Evolutionary conservation across 208 protist genomes (phyloP).

Genomic region (Crithidia mellificae): DNA sequence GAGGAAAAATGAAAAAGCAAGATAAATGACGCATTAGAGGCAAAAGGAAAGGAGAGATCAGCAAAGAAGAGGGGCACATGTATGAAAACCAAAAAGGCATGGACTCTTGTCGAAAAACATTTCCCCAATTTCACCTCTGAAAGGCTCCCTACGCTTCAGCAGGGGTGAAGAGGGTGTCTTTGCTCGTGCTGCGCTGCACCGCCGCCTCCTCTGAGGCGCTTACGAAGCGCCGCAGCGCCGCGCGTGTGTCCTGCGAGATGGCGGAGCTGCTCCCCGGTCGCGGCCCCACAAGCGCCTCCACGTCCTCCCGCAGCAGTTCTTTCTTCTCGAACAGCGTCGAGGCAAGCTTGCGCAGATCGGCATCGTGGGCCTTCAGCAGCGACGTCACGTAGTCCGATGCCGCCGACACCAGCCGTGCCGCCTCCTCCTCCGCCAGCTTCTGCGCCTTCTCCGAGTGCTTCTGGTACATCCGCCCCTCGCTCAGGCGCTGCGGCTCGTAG

Average conservation of each 20-base stretch:
- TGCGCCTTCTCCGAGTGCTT: slow-evolving; percentile 64
- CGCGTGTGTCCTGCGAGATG: slow-evolving; percentile 43
- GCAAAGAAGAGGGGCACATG: too few relatives aligned
- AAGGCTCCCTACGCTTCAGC: slow-evolving; percentile 4
- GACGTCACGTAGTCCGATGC: slow-evolving; percentile 52
- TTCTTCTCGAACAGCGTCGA: slow-evolving; percentile 59
- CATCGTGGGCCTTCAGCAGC: slow-evolving; percentile 52
- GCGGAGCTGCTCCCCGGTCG: slow-evolving; percentile 21
- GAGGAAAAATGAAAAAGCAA: too few relatives aligned
- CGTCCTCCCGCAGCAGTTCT: slow-evolving; percentile 75
- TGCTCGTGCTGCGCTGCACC: slow-evolving; percentile 30
- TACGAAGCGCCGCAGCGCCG: slow-evolving; percentile 56
- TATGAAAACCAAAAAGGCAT: too few relatives aligned
- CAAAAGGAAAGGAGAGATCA: too few relatives aligned
- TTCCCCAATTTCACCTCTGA: too few relatives aligned
- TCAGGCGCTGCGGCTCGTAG: slow-evolving; percentile 74
- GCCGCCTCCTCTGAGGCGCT: slow-evolving; percentile 47
- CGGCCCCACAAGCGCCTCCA: slow-evolving; percentile 61
- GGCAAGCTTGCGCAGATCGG: slow-evolving; percentile 46
- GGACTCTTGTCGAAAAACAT: too few relatives aligned
- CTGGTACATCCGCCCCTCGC: slow-evolving; percentile 79
- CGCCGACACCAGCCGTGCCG: slow-evolving; percentile 53
- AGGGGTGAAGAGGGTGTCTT: slow-evolving; percentile 22
- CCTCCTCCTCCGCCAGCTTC: slow-evolving; percentile 67
- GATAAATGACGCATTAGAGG: too few relatives aligned